Evolutionary conservation across 345 rosid species (phyloP), one percentile per base, ranked within the genome.

Genomic region (Streptanthus diversifolius): DNA sequence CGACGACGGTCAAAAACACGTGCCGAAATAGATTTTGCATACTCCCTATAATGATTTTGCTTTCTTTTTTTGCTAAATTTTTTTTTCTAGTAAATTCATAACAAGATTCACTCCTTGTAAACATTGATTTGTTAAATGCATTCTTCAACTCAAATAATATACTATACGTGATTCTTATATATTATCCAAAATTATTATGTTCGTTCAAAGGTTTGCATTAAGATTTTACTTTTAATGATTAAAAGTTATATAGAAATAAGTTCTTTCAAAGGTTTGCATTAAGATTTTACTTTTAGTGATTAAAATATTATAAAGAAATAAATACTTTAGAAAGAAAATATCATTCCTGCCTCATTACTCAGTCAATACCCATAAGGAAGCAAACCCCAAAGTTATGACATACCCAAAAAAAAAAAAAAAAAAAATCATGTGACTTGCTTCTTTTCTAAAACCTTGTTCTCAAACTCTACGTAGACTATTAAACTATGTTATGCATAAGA

Each of bases 1-100:
- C 68, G 72, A 60, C 68, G 72, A 60, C 47, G 72, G 17, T 41
- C 27, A 57, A 61, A 15, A 60, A 22, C 79, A 75, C 79, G 79
- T 68, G 79, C 57, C 22, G 11, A 75, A 68, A 37, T 68, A 13
- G 21, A 24, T 12, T 21, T 22, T 61, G 74, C 56, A 4, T 29
- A 22, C 35, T 3, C 22, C 30, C 60, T 74, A 5, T n/a, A 57
- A 66, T 74, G 67, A 0, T 35, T 15, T 36, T 56, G 71, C 43
- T 54, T 59, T 22, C 29, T 29, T 53, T 4, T 51, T n/a, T n/a
- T n/a, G n/a, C n/a, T n/a, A n/a, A n/a, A n/a, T n/a, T n/a, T n/a
- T 48, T 18, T 25, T 29, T 4, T 17, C 30, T 3, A 5, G 3
- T n/a, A 54, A 54, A 14, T 14, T 54, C 32, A n/a, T 15, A n/a